A percentile compares a stretch with the other conserved stretches of the same genome.
phyloP scores from a whole-genome alignment of 805 yeast genomes.

The Candida palmyrensis region DNA sequence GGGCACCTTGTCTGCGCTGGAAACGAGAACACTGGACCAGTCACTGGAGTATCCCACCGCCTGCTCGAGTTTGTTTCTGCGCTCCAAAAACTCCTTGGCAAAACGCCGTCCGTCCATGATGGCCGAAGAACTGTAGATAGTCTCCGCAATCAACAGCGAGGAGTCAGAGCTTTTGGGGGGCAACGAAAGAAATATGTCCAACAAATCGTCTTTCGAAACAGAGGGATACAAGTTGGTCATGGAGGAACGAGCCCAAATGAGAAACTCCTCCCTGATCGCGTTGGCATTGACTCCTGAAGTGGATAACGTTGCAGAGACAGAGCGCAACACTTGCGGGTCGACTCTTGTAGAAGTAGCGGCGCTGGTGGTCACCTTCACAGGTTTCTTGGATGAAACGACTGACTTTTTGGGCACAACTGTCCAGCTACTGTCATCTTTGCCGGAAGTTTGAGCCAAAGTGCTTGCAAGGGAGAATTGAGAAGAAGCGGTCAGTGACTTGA shows the following conservation, averaged over 20 bases:
- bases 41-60: constrained; percentile 32
- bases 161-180: constrained; percentile 70
- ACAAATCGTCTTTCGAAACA: constrained; percentile 72
- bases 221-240: constrained; percentile 65
- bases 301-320: constrained; percentile 28
- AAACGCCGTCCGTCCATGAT: constrained; percentile 94
- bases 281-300: constrained; percentile 14
- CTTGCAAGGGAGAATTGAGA: constrained; percentile 27
- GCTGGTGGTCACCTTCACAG: constrained; percentile 18
- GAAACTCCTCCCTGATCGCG: constrained; percentile 48
- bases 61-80: constrained; percentile 69
- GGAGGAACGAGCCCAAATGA: constrained; percentile 67
- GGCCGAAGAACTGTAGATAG: constrained; percentile 81
- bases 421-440: constrained; percentile 34
- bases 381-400: constrained; percentile 37
- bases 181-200: constrained; percentile 73
- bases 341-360: constrained; percentile 18
- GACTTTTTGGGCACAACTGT: constrained; percentile 24
- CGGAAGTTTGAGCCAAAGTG: constrained; percentile 23
- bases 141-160: constrained; percentile 83
- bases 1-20: constrained; percentile 32
- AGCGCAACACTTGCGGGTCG: constrained; percentile 32
- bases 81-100: constrained; percentile 82
- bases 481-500: constrained; percentile 9
- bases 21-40: constrained; percentile 70